Percentiles rank a stretch among this genome's conserved stretches.
phyloP scores from a whole-genome alignment of 1,284 basidiomycete genomes.

The Flammula alnicola region DNA sequence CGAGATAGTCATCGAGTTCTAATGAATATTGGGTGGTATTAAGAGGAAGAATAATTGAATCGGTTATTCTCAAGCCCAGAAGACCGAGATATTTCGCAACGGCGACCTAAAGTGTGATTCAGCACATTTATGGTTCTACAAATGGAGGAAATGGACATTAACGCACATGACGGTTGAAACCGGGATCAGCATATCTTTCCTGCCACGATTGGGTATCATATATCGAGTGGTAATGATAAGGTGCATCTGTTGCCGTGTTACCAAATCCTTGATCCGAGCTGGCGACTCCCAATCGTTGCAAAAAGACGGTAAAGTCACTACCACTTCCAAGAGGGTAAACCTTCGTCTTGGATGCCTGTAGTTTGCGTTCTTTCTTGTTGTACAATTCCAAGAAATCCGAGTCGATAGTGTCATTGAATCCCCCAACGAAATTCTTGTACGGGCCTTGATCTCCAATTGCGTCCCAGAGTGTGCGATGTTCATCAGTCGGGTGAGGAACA shows the following conservation, averaged over 20 bases:
- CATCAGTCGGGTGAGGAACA: constrained; percentile 66
- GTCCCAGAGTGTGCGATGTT: constrained; percentile 67
- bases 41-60: constrained; percentile 67
- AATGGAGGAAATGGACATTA: not conserved
- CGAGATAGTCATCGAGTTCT: constrained; percentile 65
- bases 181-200: constrained; percentile 76
- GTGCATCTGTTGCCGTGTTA: constrained; percentile 57
- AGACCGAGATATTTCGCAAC: constrained; percentile 62
- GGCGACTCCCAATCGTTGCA: constrained; percentile 61
- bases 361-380: constrained; percentile 22
- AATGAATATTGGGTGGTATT: constrained; percentile 79
- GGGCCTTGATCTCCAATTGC: constrained; percentile 61
- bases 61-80: constrained; percentile 64
- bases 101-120: constrained; percentile 54
- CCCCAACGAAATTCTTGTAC: constrained; percentile 36
- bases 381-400: constrained; percentile 33
- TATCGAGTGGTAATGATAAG: constrained; percentile 82
- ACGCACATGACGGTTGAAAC: constrained; percentile 72
- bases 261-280: constrained; percentile 49
- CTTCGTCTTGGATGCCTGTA: constrained; percentile 33
- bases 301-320: constrained; percentile 81
- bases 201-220: constrained; percentile 83
- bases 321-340: constrained; percentile 52
- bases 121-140: not conserved
- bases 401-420: constrained; percentile 36